Conservation (phyloP, 208 protist species). For the Acanthamoeba culbertsoni region DNA sequence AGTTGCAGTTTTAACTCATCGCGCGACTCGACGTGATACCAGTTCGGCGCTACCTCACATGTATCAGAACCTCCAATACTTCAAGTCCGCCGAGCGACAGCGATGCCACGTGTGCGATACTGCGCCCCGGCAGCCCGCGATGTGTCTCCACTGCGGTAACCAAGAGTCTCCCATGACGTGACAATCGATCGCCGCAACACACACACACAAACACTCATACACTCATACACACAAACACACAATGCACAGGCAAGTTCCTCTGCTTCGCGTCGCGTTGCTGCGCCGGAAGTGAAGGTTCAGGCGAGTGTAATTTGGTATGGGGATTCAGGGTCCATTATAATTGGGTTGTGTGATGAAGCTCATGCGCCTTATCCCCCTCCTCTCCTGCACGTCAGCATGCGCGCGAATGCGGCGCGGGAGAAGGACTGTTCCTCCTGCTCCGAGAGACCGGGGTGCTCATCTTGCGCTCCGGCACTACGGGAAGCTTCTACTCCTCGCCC, state of each 20-base stretch:
- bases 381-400: background rate
- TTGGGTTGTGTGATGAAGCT: no score
- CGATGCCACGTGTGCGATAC: background rate
- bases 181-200: no score
- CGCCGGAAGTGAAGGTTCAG: background rate
- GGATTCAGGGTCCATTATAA: no score
- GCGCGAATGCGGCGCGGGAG: background rate
- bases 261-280: constrained; percentile 4
- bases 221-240: no score
- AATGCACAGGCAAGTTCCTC: background rate
- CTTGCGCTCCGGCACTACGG: constrained; percentile 2
- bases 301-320: constrained; percentile 49
- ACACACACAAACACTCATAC: no score
- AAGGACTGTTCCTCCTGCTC: constrained; percentile 33
- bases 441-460: background rate
- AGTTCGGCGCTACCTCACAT: background rate
- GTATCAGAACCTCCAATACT: constrained; percentile 22
- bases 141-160: constrained; percentile 10
- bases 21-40: background rate
- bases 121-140: background rate
- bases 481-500: constrained; percentile 10
- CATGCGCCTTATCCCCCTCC: background rate
- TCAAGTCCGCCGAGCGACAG: constrained; percentile 1
- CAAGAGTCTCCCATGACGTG: no score
- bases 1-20: background rate